Base-by-base conservation (phyloP, 371 early-diverging fungal genomes). In the Coemansia sp. region DNA sequence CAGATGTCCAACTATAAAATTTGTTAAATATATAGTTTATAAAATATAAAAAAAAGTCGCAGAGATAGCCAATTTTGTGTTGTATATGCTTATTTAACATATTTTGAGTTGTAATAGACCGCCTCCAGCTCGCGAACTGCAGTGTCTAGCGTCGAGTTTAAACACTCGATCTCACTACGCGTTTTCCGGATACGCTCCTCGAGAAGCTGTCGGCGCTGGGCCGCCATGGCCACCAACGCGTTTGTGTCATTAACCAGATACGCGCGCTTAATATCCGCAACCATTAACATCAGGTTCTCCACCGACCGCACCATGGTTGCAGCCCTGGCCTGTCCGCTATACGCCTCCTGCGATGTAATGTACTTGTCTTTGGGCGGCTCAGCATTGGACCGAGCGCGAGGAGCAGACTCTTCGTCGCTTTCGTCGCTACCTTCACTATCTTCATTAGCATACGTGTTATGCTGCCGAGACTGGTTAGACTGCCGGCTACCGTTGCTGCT, bases 271-370 rank as follows among this genome's bases (percentile, higher is more conserved):
- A 78, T 59, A 29, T 73, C 78, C 2, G 74, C 67, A 2, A 73
- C 78, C 78, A 78, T 78, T 53, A 58, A 61, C 46, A 78, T 57
- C 70, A 78, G 58, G 17, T 66, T 74, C 65, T 78, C 78, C 12
- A 73, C 75, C 7, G 78, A 73, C 48, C 74, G 53, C 58, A 78
- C 78, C 73, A 78, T 78, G 3, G 74, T 73, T 9, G 78, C 78
- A 1, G 70, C 78, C 13, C 78, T 24, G 17, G 78, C 74, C 65
- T 78, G 74, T 12, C 67, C 74, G 65, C 73, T 66, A 24, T 78
- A 73, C 46, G 78, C 74, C 53, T 78, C 78, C 62, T 73, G 74
- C 53, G 78, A 69, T 1, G 66, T 65, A 6, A 66, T 54, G 36
- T 73, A 73, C 67, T 78, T 73, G 70, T 78, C 78, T 58, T 78